Evolutionary conservation across 768 basidiomycete genomes (phyloP).

Genomic region (Polyporus arcularius): DNA sequence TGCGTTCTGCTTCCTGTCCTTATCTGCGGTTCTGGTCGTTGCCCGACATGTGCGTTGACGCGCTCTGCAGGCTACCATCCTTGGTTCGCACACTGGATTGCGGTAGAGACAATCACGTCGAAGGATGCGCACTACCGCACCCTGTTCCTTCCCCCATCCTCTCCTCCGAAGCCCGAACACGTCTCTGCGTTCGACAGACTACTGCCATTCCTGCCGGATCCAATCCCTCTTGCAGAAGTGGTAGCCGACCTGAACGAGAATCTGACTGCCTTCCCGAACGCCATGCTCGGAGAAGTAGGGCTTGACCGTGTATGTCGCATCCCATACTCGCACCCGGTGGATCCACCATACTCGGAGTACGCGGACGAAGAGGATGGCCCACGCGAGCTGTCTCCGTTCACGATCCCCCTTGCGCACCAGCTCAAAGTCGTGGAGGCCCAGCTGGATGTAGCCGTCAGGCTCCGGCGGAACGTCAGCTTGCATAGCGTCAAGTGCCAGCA

Average conservation of each 20-base stretch:
- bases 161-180: constrained; percentile 23
- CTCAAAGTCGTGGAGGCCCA: constrained; percentile 79
- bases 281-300: constrained; percentile 94
- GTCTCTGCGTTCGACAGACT: constrained; percentile 54
- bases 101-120: constrained; percentile 41
- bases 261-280: constrained; percentile 60
- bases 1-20: not conserved
- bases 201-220: constrained; percentile 70
- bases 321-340: constrained; percentile 53
- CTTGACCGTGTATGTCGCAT: constrained; percentile 82
- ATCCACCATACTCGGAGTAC: constrained; percentile 18
- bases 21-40: not conserved
- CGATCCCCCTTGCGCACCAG: constrained; percentile 81
- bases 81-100: constrained; percentile 87
- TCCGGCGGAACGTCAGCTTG: constrained; percentile 76
- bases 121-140: constrained; percentile 76
- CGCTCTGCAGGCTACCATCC: constrained; percentile 78
- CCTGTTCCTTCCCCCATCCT: constrained; percentile 55
- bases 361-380: constrained; percentile 28
- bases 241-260: constrained; percentile 60
- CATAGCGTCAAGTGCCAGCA: constrained; percentile 84
- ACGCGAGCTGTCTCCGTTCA: constrained; percentile 72
- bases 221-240: constrained; percentile 59
- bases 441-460: constrained; percentile 79
- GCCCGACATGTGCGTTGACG: constrained; percentile 3